Evolutionary conservation across 108 stramenopile species (phyloP).

Genomic region (Skeletonema marinoi): DNA sequence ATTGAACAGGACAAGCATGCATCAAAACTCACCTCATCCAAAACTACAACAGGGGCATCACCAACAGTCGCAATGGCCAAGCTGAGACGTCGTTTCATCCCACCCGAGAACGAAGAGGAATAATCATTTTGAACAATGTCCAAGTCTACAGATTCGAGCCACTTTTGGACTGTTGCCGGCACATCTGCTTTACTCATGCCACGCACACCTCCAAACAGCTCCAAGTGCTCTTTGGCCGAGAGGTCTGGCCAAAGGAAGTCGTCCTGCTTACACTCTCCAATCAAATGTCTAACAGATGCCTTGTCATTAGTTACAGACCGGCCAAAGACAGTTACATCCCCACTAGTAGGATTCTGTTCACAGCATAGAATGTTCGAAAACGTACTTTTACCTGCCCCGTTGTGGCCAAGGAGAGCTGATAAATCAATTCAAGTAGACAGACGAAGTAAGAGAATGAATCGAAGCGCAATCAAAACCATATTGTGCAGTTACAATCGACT

Average conservation of each 20-base stretch:
- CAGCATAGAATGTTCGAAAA: constrained; percentile 76
- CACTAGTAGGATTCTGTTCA: constrained; percentile 62
- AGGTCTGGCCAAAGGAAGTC: constrained; percentile 86
- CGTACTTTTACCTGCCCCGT: constrained; percentile 79
- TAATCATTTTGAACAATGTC: constrained; percentile 36
- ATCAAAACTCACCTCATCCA: constrained; percentile 59
- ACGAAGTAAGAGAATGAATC: neutral
- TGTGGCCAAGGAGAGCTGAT: constrained; percentile 53
- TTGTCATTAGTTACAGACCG: constrained; percentile 30
- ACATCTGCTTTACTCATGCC: constrained; percentile 35
- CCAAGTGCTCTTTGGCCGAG: constrained; percentile 82
- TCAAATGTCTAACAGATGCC: constrained; percentile 28
- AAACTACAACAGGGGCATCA: constrained; percentile 66
- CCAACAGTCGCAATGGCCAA: constrained; percentile 85
- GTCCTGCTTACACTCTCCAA: constrained; percentile 83
- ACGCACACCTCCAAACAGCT: constrained; percentile 80
- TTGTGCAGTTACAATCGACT: neutral
- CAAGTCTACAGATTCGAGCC: constrained; percentile 55
- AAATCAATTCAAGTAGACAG: neutral
- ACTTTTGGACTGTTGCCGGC: constrained; percentile 30
- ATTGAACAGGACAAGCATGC: neutral
- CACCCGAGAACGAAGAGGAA: constrained; percentile 62
- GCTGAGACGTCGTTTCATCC: constrained; percentile 89
- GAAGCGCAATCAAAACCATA: neutral
- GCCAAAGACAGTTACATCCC: constrained; percentile 61